Conservation (phyloP, 2,329 filamentous ascomycete species). For the Didymella arachidicola region DNA sequence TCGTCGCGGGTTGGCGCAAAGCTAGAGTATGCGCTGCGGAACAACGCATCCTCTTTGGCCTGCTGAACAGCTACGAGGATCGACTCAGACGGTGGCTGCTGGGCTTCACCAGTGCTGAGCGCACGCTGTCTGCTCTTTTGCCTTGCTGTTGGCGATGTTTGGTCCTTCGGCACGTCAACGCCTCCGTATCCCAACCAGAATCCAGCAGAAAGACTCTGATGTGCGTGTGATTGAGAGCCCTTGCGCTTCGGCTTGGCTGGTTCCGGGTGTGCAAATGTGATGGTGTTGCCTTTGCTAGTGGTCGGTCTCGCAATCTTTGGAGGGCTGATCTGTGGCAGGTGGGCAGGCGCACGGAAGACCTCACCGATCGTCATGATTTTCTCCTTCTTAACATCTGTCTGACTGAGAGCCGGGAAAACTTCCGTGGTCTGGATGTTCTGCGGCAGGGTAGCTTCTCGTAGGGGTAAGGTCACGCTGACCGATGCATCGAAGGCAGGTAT, state of each 20-base stretch:
- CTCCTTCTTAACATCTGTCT: slow-evolving; percentile 56
- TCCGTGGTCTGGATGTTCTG: slow-evolving; percentile 76
- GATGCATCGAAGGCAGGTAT: slow-evolving; percentile 50
- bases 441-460: slow-evolving; percentile 73
- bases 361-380: slow-evolving; percentile 74
- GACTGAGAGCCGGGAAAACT: slow-evolving; percentile 63
- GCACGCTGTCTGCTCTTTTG: slow-evolving; percentile 75
- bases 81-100: slow-evolving; percentile 58
- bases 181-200: slow-evolving; percentile 68
- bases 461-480: slow-evolving; percentile 56
- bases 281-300: slow-evolving; percentile 64
- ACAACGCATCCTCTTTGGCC: slow-evolving; percentile 75
- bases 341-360: slow-evolving; percentile 72
- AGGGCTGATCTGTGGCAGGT: slow-evolving; percentile 70
- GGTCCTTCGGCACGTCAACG: slow-evolving; percentile 52
- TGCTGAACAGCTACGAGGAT: slow-evolving; percentile 57
- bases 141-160: slow-evolving; percentile 68
- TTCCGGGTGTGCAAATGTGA: slow-evolving; percentile 62
- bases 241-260: slow-evolving; percentile 56
- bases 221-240: slow-evolving; percentile 66
- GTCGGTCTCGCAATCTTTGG: slow-evolving; percentile 75
- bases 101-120: slow-evolving; percentile 69
- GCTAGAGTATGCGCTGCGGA: slow-evolving; percentile 78
- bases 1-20: slow-evolving; percentile 81
- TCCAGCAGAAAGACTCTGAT: slow-evolving; percentile 70